A percentile compares a stretch with the other conserved stretches of the same genome.
Conservation (phyloP, 331 rosid genomes). For the Quercus phellos region DNA sequence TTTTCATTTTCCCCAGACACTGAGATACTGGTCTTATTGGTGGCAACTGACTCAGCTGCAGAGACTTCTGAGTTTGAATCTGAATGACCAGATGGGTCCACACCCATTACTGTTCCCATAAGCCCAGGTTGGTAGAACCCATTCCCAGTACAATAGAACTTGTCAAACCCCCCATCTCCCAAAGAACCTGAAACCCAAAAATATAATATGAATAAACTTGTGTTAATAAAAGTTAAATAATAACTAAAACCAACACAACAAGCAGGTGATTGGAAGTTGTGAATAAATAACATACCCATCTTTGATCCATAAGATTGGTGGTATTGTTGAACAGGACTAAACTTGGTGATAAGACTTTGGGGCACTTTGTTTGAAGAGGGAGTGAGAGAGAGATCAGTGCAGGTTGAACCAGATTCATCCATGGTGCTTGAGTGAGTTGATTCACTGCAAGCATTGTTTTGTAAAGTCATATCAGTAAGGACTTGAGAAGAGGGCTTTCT, state of each 20-base stretch:
- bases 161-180: constrained; percentile 22
- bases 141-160: constrained; percentile 20
- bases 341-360: constrained; percentile 9
- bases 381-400: constrained; percentile 54
- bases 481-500: constrained; percentile 35
- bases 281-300: constrained; percentile 28
- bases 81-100: constrained; percentile 56
- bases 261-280: neutral
- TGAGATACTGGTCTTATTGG: constrained; percentile 39
- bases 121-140: constrained; percentile 7
- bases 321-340: constrained; percentile 11
- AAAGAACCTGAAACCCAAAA: constrained; percentile 29
- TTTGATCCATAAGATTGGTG: constrained; percentile 25
- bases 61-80: constrained; percentile 68
- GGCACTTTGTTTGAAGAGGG: constrained; percentile 30
- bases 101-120: constrained; percentile 16
- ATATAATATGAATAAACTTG: neutral
- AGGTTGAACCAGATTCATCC: constrained; percentile 56
- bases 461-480: constrained; percentile 23
- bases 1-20: constrained; percentile 35
- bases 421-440: constrained; percentile 48
- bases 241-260: no score
- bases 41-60: constrained; percentile 58
- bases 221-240: no score
- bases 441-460: constrained; percentile 48